Conservation (phyloP, 2,329 filamentous ascomycete species). For the Aureobasidium sp. region DNA sequence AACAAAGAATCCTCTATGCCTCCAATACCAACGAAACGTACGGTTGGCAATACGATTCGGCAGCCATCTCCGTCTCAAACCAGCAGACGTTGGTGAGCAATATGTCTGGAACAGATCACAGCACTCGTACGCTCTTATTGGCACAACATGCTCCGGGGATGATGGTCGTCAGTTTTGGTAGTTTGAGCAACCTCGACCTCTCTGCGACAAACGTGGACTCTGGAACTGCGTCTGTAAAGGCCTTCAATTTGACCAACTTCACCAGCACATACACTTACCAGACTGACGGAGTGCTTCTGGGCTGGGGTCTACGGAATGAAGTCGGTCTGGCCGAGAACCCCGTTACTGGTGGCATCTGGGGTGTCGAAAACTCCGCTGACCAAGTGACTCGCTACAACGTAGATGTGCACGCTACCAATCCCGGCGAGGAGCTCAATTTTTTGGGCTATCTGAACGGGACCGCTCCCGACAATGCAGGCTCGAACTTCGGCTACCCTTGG, state of each 20-base stretch:
- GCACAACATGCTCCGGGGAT: conserved; percentile 46
- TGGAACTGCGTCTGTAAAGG: conserved; percentile 60
- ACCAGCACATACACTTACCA: conserved; percentile 35
- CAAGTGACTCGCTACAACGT: conserved; percentile 41
- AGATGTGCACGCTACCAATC: conserved; percentile 61
- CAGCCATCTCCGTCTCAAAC: conserved; percentile 23
- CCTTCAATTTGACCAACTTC: conserved; percentile 43
- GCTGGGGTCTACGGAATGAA: conserved; percentile 66
- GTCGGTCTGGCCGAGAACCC: conserved; percentile 61
- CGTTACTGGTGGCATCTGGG: conserved; percentile 39
- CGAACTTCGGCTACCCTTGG: conserved; percentile 62
- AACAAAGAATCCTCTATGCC: conserved; percentile 32
- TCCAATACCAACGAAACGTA: conserved; percentile 45
- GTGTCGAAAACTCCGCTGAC: conserved; percentile 64
- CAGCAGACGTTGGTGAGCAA: conserved; percentile 43
- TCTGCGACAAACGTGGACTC: conserved; percentile 41
- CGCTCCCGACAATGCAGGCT: conserved; percentile 30
- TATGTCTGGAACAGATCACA: conserved; percentile 55
- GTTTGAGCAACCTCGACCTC: conserved; percentile 52
- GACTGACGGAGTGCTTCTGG: conserved; percentile 41
- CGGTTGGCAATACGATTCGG: conserved; percentile 56
- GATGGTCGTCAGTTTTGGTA: conserved; percentile 59
- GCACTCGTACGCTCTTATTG: conserved; percentile 57
- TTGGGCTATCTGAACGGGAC: conserved; percentile 53
- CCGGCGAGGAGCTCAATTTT: conserved; percentile 66